Base-by-base conservation (phyloP, 176 grass and related monocot genomes). In the Avena eriantha region DNA sequence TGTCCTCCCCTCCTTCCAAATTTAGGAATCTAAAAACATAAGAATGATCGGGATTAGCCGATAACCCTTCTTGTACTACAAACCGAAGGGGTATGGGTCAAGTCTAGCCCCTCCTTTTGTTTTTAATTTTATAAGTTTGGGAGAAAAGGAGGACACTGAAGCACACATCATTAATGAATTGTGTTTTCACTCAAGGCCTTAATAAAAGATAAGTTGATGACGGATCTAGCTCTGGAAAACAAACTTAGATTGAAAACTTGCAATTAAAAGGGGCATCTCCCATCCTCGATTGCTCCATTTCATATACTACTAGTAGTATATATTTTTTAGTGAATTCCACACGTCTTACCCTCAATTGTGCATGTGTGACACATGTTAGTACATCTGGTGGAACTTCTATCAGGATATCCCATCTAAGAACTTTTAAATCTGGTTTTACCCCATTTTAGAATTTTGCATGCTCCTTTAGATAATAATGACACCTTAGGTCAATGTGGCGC, bases 201-300 rank as follows among this genome's bases (percentile, higher is more conserved):
- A 78, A 10, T 2, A 61, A 24, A 19, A 70, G 19, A 48, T 17
- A n/a, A 23, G 19, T 43, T 61, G 60, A 58, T 76, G 10, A 46
- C 63, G 49, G 16, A 73, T 85, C 69, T 59, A 85, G 24, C 60
- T 31, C 54, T 56, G 8, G 7, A 56, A 19, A 56, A 56, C 18
- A 56, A 56, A 21, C 51, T 17, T 17, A 54, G 14, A 54, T 54
- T 56, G 17, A 56, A 56, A 56, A 21, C 54, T 56, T 56, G 18
- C 18, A 56, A 21, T 21, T 56, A 56, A 56, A 56, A 18, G 54
- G 54, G 54, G 51, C 51, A 56, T 19, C 5, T 19, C 5, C 54
- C 1, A 8, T 19, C 54, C 54, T 56, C 18, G 54, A 21, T 56
- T 56, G 54, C 54, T 56, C 54, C 54, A 56, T 56, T 19, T 56